These are phyloP conservation scores for Naganishia liquefaciens DNA, from an alignment of 1,284 basidiomycete species.

Conservation along the genomic window DNA sequence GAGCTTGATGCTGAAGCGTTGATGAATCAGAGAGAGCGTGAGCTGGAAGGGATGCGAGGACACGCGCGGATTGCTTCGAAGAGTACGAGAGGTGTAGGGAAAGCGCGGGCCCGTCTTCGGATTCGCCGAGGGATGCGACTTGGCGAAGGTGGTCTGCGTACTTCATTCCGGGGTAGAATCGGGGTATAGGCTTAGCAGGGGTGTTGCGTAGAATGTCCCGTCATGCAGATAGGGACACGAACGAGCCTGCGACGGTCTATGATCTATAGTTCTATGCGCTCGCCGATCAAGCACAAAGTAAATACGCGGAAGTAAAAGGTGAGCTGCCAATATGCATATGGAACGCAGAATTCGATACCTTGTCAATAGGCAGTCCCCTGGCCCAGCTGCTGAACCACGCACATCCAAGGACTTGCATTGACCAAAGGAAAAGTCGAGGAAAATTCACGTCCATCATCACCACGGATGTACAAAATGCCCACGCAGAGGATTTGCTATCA, in stretches of 20 bases:
- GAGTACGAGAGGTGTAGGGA: slow-evolving; percentile 23
- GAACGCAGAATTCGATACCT: too few relatives aligned
- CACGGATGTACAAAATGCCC: background rate
- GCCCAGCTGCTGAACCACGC: too few relatives aligned
- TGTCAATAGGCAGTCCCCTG: too few relatives aligned
- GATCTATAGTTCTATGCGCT: too few relatives aligned
- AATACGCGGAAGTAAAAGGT: background rate
- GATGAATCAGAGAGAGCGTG: slow-evolving; percentile 12
- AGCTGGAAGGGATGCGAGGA: slow-evolving; percentile 13
- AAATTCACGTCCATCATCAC: background rate
- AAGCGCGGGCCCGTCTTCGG: slow-evolving; percentile 22
- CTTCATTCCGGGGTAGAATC: slow-evolving; percentile 7
- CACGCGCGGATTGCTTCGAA: slow-evolving; percentile 8
- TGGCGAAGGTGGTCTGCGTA: slow-evolving; percentile 25
- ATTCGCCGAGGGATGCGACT: slow-evolving; percentile 8
- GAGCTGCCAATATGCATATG: background rate
- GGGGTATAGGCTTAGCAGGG: background rate
- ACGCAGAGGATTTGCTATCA: too few relatives aligned
- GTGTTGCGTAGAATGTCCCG: background rate
- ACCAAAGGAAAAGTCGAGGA: too few relatives aligned
- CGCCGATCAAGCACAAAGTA: slow-evolving; percentile 6
- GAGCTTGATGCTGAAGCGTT: slow-evolving; percentile 8
- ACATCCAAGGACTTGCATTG: too few relatives aligned
- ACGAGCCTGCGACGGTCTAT: too few relatives aligned
- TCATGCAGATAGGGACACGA: too few relatives aligned